These are phyloP conservation scores for Pseudocercospora musae DNA, from an alignment of 2,329 filamentous ascomycete genomes.

Conservation along the genomic window DNA sequence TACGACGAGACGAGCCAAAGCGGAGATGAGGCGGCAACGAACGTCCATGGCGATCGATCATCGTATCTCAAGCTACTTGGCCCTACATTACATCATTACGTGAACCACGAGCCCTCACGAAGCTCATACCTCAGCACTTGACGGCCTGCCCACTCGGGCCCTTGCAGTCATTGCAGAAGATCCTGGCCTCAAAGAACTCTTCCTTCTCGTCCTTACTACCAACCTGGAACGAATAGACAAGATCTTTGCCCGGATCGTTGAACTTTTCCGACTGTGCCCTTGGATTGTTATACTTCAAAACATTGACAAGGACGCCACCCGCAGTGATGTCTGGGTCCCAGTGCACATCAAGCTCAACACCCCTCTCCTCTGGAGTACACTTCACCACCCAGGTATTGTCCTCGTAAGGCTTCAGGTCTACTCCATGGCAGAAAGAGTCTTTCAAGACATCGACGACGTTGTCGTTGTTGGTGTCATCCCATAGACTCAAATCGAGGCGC, in stretches of 20 bases:
- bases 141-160: slow-evolving; percentile 4
- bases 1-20: too few species aligned
- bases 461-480: slow-evolving; percentile 18
- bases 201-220: slow-evolving; percentile 10
- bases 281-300: slow-evolving; percentile 16
- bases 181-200: slow-evolving; percentile 12
- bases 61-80: neutral
- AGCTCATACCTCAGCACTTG: slow-evolving; percentile 8
- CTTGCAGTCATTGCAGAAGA: slow-evolving; percentile 12
- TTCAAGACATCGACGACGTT: slow-evolving; percentile 12
- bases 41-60: neutral
- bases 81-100: neutral
- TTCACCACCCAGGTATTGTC: slow-evolving; percentile 13
- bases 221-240: slow-evolving; percentile 12
- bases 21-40: too few species aligned
- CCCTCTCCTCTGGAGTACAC: slow-evolving; percentile 6
- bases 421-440: slow-evolving; percentile 14
- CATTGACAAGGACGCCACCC: slow-evolving; percentile 8
- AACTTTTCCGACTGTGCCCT: neutral
- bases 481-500: slow-evolving; percentile 12
- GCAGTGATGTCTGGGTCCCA: slow-evolving; percentile 15
- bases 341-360: slow-evolving; percentile 14
- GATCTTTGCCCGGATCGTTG: slow-evolving; percentile 11
- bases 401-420: slow-evolving; percentile 13
- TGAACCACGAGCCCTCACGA: neutral